Base-by-base conservation (phyloP, 2,329 filamentous ascomycete genomes). In the Colletotrichum musicola region DNA sequence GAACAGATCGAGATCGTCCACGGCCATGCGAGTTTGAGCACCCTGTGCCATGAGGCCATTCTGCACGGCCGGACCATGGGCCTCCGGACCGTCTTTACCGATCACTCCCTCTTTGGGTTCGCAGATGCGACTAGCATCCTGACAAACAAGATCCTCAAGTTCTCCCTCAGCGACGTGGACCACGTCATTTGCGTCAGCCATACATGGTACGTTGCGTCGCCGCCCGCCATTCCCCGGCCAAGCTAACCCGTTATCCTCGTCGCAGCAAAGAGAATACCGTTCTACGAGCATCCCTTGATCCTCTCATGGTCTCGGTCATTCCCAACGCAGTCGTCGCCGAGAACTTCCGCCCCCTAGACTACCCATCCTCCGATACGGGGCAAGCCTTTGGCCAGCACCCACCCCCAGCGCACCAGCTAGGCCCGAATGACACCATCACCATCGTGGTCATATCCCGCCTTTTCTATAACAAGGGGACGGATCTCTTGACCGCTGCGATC, bases 171-270 rank as follows among this genome's bases (percentile, higher is more conserved):
- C 78, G 96, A 99, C 77, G 95, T 99, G 14, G 96, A 98, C 77
- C 96, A 99, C 85, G 95, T 97, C 70, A 97, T 99, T 54, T 99
- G 96, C 76, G 96, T 99, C 75, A 98, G 94, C 81, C 95, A 99
- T 84, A 99, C 96, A 46, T 98, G 95, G 94, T 96, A 83, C 71
- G 51, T 38, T 12, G 64, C 65, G 54, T 42, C 53, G 18, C 9
- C 40, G 1, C 2, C 0, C 6, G 1, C 3, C 4, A 4, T 38
- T 5, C 18, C 4, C 7, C 18, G 10, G n/a, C 20, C 7, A 3
- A 13, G 44, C 6, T 27, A 59, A 44, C 72, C 77, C 57, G 79
- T 71, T 35, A 25, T 25, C 4, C 20, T 42, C 18, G 3, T 44
- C 7, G 3, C 71, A 97, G 94, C 83, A 99, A 99, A 79, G 96